Percentiles rank a stretch among this genome's conserved stretches.
Evolutionary conservation across 192 early-diverging fungal species (phyloP).

Genomic region (Rhizoclosmatium sp.): DNA sequence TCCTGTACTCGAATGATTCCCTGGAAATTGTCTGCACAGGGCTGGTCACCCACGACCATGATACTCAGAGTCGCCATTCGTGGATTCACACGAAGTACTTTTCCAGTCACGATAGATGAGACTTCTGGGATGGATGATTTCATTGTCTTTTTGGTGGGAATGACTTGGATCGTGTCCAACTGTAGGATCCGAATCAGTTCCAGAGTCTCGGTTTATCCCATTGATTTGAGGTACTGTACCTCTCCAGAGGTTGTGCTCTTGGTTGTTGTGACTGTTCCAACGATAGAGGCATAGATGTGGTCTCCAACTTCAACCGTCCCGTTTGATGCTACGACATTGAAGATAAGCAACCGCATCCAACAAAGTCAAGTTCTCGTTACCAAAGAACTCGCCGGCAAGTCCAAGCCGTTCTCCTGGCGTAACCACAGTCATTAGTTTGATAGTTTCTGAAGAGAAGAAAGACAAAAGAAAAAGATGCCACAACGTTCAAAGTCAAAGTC

Average conservation of each 20-base stretch:
- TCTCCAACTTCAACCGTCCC: slow-evolving; percentile 24
- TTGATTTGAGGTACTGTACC: neutral
- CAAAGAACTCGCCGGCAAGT: slow-evolving; percentile 66
- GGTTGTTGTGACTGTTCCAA: slow-evolving; percentile 12
- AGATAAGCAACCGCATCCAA: neutral
- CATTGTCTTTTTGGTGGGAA: slow-evolving; percentile 29
- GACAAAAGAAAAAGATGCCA: slow-evolving; percentile 4
- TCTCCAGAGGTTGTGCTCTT: slow-evolving; percentile 38
- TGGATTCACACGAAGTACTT: slow-evolving; percentile 89
- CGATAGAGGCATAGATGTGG: slow-evolving; percentile 2
- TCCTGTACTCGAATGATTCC: slow-evolving; percentile 93
- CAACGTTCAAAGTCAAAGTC: neutral
- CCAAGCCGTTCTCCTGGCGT: slow-evolving; percentile 85
- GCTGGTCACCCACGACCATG: slow-evolving; percentile 84
- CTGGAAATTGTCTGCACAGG: slow-evolving; percentile 69
- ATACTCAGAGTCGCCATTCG: slow-evolving; percentile 87
- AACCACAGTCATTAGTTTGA: slow-evolving; percentile 46
- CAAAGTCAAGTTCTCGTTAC: neutral
- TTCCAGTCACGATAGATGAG: slow-evolving; percentile 72
- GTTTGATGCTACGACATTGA: slow-evolving; percentile 12
- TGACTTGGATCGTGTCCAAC: slow-evolving; percentile 19
- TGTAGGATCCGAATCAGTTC: slow-evolving; percentile 1
- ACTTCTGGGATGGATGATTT: slow-evolving; percentile 65
- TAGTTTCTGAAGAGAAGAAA: slow-evolving; percentile 27
- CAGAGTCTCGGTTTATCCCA: no score